These are phyloP conservation scores for Piloderma croceum DNA, from an alignment of 768 basidiomycete species.

Conservation along the genomic window DNA sequence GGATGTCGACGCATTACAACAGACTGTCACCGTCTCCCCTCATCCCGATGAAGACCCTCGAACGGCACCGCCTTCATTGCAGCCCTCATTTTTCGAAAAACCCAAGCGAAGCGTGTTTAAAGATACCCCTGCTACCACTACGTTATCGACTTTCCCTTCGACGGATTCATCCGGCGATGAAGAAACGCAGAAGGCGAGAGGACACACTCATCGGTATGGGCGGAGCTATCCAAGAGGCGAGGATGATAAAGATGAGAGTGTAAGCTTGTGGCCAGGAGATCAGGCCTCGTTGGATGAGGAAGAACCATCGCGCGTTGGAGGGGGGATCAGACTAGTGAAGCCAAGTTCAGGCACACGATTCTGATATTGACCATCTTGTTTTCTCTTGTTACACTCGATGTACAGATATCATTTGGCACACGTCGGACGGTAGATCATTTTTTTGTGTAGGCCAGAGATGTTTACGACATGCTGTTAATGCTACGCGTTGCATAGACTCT, in stretches of 20 bases:
- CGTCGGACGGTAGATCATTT: too few relatives aligned
- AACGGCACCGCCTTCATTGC: constrained; percentile 7
- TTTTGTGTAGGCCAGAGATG: too few relatives aligned
- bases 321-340: constrained; percentile 2
- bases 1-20: constrained; percentile 3
- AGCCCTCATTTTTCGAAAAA: constrained; percentile 9
- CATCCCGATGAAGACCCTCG: constrained; percentile 1
- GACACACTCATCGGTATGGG: constrained; percentile 39
- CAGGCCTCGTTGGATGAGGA: constrained; percentile 20
- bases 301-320: neutral
- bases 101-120: constrained; percentile 28
- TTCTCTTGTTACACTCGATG: too few relatives aligned
- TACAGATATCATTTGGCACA: too few relatives aligned
- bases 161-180: constrained; percentile 35
- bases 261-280: constrained; percentile 42
- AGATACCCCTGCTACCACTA: neutral
- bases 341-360: too few relatives aligned
- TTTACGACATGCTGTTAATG: too few relatives aligned
- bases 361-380: too few relatives aligned
- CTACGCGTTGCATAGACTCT: too few relatives aligned
- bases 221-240: constrained; percentile 33
- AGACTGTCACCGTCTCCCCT: constrained; percentile 10
- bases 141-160: constrained; percentile 41
- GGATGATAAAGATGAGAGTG: constrained; percentile 59
- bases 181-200: constrained; percentile 35